Conservation (phyloP, 208 protist species). For the Trypanosomatidae sp. region DNA sequence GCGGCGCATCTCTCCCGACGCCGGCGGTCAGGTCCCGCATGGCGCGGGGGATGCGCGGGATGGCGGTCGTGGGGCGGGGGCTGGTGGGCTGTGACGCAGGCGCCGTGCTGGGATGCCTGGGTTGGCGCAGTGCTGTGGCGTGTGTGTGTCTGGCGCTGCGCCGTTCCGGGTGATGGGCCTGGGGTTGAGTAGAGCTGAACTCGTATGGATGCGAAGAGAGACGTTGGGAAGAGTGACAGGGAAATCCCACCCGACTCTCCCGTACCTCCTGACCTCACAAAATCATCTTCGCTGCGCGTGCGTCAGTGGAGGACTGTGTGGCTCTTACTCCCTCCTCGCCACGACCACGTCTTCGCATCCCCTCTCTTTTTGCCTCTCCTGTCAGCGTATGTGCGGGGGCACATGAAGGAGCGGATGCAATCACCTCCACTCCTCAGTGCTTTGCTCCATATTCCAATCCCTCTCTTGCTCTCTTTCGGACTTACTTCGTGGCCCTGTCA, state of each 20-base stretch:
- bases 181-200: background rate
- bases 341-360: conserved; percentile 2
- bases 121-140: background rate
- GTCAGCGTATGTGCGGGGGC: background rate
- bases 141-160: background rate
- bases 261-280: background rate
- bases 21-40: background rate
- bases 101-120: too few relatives aligned
- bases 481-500: background rate
- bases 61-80: too few relatives aligned
- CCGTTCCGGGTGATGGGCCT: background rate
- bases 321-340: background rate
- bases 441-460: background rate
- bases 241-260: background rate
- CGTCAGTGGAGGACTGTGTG: background rate
- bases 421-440: background rate
- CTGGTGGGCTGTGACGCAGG: background rate
- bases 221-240: background rate
- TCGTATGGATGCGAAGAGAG: background rate
- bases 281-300: background rate
- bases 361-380: background rate
- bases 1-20: background rate
- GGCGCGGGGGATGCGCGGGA: background rate
- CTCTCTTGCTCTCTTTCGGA: conserved; percentile 15
- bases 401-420: background rate